Conservation (phyloP, 805 yeast genomes). For the Candida morakotiae region DNA sequence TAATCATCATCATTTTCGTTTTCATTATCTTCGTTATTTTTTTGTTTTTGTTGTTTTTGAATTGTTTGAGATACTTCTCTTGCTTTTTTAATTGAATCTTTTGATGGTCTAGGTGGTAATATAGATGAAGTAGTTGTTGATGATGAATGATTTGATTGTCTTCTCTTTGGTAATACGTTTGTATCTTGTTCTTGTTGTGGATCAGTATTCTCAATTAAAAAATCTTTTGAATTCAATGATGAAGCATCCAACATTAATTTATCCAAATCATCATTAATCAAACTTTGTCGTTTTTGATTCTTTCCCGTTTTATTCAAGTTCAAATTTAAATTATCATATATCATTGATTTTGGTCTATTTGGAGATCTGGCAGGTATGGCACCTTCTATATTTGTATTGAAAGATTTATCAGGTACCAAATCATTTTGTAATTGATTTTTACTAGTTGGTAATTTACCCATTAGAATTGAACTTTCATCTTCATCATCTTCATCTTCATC, state of each 20-base stretch:
- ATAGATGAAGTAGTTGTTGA: too few species aligned
- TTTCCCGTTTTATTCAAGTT: too few species aligned
- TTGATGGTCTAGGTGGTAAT: slow-evolving; percentile 9
- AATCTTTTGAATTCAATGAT: slow-evolving; percentile 5
- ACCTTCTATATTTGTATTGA: slow-evolving; percentile 31
- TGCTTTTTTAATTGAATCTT: slow-evolving; percentile 7
- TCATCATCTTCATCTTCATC: slow-evolving; percentile 7
- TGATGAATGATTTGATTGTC: not conserved
- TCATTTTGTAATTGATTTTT: not conserved
- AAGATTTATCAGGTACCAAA: slow-evolving; percentile 24
- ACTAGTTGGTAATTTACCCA: slow-evolving; percentile 13
- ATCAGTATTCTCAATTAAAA: not conserved
- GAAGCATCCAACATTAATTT: slow-evolving; percentile 25
- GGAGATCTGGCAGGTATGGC: slow-evolving; percentile 38
- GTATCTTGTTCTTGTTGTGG: not conserved
- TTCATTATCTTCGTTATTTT: slow-evolving; percentile 12
- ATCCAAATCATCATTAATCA: slow-evolving; percentile 34
- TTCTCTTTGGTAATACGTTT: not conserved
- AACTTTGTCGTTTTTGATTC: not conserved
- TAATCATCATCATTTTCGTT: slow-evolving; percentile 16
- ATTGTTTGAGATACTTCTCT: slow-evolving; percentile 7
- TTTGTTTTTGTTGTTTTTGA: not conserved
- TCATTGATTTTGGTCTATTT: slow-evolving; percentile 23
- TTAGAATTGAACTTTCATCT: slow-evolving; percentile 8
- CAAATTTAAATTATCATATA: slow-evolving; percentile 7